A percentile compares a stretch with the other conserved stretches of the same genome.
phyloP scores from a whole-genome alignment of 164 flowering plant species.

The Tetracentron sinense region DNA sequence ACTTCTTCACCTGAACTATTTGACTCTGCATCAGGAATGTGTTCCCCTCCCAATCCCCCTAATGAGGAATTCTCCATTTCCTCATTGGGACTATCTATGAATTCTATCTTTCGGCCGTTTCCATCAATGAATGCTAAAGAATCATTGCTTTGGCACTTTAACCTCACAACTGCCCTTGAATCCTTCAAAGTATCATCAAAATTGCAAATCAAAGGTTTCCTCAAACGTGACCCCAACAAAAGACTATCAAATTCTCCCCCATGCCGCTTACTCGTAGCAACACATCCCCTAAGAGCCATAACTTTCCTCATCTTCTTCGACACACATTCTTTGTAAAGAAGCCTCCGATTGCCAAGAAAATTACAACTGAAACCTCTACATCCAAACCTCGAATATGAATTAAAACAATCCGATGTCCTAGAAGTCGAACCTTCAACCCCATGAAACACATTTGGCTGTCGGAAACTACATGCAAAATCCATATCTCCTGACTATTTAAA shows the following conservation, averaged over 20 bases:
- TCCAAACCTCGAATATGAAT: slow-evolving; percentile 18
- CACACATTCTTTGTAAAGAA: slow-evolving; percentile 9
- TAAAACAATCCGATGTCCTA: slow-evolving; percentile 17
- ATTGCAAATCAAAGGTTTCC: slow-evolving; percentile 11
- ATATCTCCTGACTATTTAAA: slow-evolving; percentile 23
- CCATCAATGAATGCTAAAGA: slow-evolving; percentile 59
- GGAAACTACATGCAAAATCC: slow-evolving; percentile 50
- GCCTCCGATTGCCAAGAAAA: slow-evolving; percentile 17
- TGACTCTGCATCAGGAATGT: slow-evolving; percentile 15
- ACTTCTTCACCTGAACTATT: slow-evolving; percentile 26
- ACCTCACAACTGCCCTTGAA: slow-evolving; percentile 13
- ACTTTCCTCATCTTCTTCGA: slow-evolving; percentile 22
- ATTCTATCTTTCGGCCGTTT: slow-evolving; percentile 41
- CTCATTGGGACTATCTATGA: slow-evolving; percentile 24
- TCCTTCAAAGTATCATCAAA: slow-evolving; percentile 18
- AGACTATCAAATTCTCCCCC: slow-evolving; percentile 17
- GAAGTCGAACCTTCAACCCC: slow-evolving; percentile 27
- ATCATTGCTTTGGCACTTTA: slow-evolving; percentile 57
- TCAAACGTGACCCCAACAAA: slow-evolving; percentile 7
- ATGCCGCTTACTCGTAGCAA: slow-evolving; percentile 7
- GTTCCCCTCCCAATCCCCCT: slow-evolving; percentile 1
- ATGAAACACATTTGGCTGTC: slow-evolving; percentile 33
- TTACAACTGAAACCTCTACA: slow-evolving; percentile 18
- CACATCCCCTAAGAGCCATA: slow-evolving; percentile 9
- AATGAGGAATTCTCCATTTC: slow-evolving; percentile 7